phyloP scores from a whole-genome alignment of 768 basidiomycete species.

The Mycena kentingensis region DNA sequence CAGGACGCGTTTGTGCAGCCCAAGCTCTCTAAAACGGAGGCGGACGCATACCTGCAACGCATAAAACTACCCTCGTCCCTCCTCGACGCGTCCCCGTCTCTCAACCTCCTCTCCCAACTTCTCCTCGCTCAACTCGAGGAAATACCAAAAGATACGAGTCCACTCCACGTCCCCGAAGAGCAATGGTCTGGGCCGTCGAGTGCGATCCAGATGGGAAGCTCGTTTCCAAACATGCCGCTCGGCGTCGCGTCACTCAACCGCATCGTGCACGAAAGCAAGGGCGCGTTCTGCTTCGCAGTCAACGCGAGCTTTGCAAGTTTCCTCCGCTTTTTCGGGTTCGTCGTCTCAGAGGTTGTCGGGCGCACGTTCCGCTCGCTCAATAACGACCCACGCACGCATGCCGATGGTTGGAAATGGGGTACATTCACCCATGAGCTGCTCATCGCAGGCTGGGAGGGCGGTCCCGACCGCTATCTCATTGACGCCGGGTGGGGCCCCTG shows the following conservation, averaged over 20 bases:
- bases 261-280: conserved; percentile 18
- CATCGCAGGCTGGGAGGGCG: conserved; percentile 14
- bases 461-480: conserved; percentile 13
- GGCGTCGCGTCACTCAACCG: conserved; percentile 14
- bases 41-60: conserved; percentile 13
- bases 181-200: conserved; percentile 20
- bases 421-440: conserved; percentile 20
- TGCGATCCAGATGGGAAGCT: conserved; percentile 11
- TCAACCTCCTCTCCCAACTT: conserved; percentile 12
- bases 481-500: conserved; percentile 20
- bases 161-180: conserved; percentile 21
- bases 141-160: conserved; percentile 20
- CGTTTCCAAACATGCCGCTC: conserved; percentile 22
- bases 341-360: conserved; percentile 15
- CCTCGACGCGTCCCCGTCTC: conserved; percentile 17
- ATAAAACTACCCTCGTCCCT: conserved; percentile 11
- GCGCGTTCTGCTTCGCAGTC: conserved; percentile 22
- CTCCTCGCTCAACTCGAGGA: conserved; percentile 20
- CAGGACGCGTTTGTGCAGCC: neutral
- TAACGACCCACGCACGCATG: conserved; percentile 17
- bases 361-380: conserved; percentile 18
- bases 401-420: conserved; percentile 23
- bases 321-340: conserved; percentile 17
- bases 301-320: conserved; percentile 18
- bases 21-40: conserved; percentile 9